Evolutionary conservation across 2,329 filamentous ascomycete species (phyloP).

Genomic region (Cadophora sp.): DNA sequence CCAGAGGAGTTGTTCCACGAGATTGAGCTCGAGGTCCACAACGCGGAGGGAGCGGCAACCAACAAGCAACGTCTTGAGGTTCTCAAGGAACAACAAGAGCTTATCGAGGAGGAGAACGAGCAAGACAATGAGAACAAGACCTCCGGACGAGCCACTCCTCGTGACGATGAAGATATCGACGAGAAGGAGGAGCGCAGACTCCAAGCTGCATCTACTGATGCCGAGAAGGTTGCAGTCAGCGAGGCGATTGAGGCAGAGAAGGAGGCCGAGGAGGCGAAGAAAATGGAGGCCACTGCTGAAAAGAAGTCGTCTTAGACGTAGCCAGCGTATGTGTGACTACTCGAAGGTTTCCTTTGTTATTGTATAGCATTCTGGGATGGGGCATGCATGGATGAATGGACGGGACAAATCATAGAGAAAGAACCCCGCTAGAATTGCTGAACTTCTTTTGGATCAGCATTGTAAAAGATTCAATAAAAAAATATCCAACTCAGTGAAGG

Average conservation of each 20-base stretch:
- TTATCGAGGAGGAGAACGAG: constrained; percentile 96
- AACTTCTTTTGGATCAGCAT: constrained; percentile 28
- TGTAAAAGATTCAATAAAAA: constrained; percentile 33
- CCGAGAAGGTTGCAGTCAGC: constrained; percentile 54
- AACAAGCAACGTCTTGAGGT: constrained; percentile 99
- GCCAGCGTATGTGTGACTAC: constrained; percentile 20
- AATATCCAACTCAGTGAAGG: constrained; percentile 5
- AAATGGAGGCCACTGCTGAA: constrained; percentile 46
- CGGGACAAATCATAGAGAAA: constrained; percentile 37
- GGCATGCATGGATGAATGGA: constrained; percentile 34
- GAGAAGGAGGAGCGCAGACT: constrained; percentile 81
- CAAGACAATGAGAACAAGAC: constrained; percentile 84
- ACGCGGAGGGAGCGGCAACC: constrained; percentile 92
- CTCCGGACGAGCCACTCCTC: constrained; percentile 75
- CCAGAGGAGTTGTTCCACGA: constrained; percentile 99
- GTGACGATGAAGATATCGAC: constrained; percentile 91
- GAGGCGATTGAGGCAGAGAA: constrained; percentile 63
- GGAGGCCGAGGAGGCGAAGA: constrained; percentile 54
- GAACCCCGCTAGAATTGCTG: constrained; percentile 34
- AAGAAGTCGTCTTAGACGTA: constrained; percentile 29
- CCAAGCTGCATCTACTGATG: constrained; percentile 54
- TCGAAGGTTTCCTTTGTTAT: constrained; percentile 36
- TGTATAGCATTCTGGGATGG: constrained; percentile 36
- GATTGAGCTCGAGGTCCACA: constrained; percentile 98
- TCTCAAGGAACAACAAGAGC: constrained; percentile 95